These are phyloP conservation scores for Fusarium incarnatum DNA, from an alignment of 2,329 filamentous ascomycete genomes.

Conservation along the genomic window DNA sequence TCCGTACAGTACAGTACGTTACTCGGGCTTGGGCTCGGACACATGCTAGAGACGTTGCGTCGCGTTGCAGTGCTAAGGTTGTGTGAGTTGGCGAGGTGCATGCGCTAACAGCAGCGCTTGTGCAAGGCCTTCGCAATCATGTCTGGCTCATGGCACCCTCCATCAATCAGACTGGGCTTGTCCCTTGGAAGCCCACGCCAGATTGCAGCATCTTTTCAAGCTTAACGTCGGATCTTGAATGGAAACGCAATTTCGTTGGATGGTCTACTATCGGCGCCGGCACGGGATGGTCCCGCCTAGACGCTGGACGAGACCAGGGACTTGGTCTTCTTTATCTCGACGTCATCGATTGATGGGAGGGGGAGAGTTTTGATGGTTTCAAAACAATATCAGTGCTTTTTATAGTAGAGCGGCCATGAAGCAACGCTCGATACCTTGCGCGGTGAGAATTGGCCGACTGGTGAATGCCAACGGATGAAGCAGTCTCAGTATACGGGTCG, in stretches of 20 bases:
- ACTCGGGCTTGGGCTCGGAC: neutral
- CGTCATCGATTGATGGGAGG: constrained; percentile 16
- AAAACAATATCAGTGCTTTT: constrained; percentile 4
- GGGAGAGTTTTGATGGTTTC: constrained; percentile 1
- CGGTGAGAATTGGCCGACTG: neutral
- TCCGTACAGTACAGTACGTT: neutral
- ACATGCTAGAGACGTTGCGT: constrained; percentile 3
- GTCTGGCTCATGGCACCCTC: constrained; percentile 7
- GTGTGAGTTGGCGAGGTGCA: constrained; percentile 4
- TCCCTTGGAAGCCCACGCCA: neutral
- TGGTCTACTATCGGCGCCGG: constrained; percentile 20
- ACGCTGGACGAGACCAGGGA: constrained; percentile 16
- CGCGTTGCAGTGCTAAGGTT: neutral
- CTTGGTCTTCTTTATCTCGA: constrained; percentile 19
- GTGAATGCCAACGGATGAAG: neutral
- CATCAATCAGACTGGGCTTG: constrained; percentile 2
- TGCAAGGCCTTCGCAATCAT: constrained; percentile 10
- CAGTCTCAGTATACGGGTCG: neutral
- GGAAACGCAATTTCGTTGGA: constrained; percentile 30
- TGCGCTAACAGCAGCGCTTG: constrained; percentile 9
- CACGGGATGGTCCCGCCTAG: constrained; percentile 30
- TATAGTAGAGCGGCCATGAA: neutral
- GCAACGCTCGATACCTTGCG: neutral
- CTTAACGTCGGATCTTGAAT: constrained; percentile 18
- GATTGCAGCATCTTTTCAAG: constrained; percentile 11